Conservation (phyloP, 805 yeast genomes). For the Starmerella sp. region DNA sequence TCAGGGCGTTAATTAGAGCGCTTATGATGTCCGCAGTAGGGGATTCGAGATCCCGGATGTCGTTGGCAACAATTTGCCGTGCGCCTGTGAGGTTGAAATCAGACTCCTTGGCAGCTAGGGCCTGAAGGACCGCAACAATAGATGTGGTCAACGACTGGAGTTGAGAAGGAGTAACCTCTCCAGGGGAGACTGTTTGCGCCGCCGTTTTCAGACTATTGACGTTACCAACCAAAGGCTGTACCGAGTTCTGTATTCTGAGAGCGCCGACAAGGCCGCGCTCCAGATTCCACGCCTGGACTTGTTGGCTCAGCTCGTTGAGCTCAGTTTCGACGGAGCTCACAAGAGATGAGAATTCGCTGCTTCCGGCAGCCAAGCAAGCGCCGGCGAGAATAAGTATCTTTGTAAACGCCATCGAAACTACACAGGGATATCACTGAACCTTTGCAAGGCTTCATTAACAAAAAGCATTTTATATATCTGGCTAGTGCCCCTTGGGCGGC, state of each 20-base stretch:
- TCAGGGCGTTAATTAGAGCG: slow-evolving; percentile 10
- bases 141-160: neutral
- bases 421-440: neutral
- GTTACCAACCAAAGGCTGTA: neutral
- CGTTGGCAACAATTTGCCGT: neutral
- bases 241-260: neutral
- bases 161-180: neutral
- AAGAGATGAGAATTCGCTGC: neutral
- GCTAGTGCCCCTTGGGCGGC: neutral
- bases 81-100: neutral
- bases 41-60: slow-evolving; percentile 16
- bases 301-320: neutral
- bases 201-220: slow-evolving; percentile 2
- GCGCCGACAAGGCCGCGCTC: slow-evolving; percentile 3
- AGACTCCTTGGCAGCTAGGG: neutral
- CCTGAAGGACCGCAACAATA: neutral
- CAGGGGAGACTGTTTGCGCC: neutral
- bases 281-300: neutral
- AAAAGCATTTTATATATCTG: neutral
- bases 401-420: neutral
- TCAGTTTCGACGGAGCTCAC: neutral
- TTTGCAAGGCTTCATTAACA: neutral
- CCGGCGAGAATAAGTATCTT: neutral
- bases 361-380: neutral
- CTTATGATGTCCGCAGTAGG: slow-evolving; percentile 18